phyloP scores from a whole-genome alignment of 1,284 basidiomycete genomes.

The Laetiporus sulphureus region DNA sequence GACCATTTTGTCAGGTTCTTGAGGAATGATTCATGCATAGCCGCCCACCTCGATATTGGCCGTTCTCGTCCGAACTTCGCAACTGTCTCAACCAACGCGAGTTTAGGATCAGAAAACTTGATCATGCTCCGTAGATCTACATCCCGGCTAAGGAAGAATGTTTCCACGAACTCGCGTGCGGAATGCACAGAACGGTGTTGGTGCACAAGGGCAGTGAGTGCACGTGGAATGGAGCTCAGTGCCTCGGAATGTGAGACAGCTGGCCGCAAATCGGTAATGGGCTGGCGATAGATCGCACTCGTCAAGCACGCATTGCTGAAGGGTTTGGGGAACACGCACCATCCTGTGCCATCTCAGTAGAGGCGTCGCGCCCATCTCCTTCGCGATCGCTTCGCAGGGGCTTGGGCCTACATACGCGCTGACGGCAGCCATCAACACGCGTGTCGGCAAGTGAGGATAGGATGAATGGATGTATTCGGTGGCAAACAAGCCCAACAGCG shows the following conservation, averaged over 20 bases:
- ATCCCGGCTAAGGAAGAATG: conserved; percentile 79
- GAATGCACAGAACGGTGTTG: conserved; percentile 72
- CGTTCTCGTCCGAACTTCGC: conserved; percentile 70
- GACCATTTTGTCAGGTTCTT: background rate
- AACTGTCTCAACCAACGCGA: conserved; percentile 73
- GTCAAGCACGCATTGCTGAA: background rate
- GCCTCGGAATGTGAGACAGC: conserved; percentile 64
- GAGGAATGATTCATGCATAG: background rate
- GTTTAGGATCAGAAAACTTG: conserved; percentile 85
- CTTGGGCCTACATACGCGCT: conserved; percentile 86
- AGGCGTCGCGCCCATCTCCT: conserved; percentile 71
- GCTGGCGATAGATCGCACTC: conserved; percentile 25
- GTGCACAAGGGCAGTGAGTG: conserved; percentile 73
- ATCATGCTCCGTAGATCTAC: conserved; percentile 80
- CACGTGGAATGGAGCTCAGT: conserved; percentile 67
- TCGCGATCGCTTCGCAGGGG: conserved; percentile 79
- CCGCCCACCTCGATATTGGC: conserved; percentile 63
- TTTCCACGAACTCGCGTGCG: conserved; percentile 80
- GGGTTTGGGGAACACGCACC: conserved; percentile 32
- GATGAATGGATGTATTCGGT: conserved; percentile 78
- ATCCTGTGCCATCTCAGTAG: conserved; percentile 67
- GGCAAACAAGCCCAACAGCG: conserved; percentile 87
- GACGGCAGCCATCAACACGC: conserved; percentile 85
- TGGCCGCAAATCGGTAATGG: conserved; percentile 39
- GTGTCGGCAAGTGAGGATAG: conserved; percentile 89